Evolutionary conservation across 1,284 basidiomycete species (phyloP).

Genomic region (Pseudozyma hubeiensis): DNA sequence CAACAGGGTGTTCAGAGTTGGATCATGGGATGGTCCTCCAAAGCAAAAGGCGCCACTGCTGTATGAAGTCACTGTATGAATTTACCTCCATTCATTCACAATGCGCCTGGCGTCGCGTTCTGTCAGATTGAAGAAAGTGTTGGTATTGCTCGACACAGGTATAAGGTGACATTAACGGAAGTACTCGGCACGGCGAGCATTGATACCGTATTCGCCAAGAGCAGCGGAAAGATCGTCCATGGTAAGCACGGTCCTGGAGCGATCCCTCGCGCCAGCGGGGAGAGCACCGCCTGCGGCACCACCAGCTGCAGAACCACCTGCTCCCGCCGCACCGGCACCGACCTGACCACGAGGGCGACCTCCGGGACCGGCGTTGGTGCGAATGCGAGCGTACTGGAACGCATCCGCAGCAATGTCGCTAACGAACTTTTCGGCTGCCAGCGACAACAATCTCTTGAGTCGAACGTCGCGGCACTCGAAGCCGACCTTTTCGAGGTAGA

Average conservation of each 20-base stretch:
- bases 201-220: constrained; percentile 85
- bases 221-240: constrained; percentile 97
- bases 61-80: background rate
- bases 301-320: constrained; percentile 15
- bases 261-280: constrained; percentile 72
- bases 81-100: background rate
- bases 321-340: constrained; percentile 20
- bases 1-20: constrained; percentile 7
- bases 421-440: constrained; percentile 98
- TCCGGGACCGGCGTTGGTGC: constrained; percentile 73
- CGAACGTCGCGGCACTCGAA: constrained; percentile 88
- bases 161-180: constrained; percentile 52
- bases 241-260: constrained; percentile 92
- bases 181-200: constrained; percentile 64
- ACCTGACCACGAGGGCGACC: constrained; percentile 61
- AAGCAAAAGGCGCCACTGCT: background rate
- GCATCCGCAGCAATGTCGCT: constrained; percentile 97
- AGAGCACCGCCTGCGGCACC: constrained; percentile 16
- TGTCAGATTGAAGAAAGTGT: constrained; percentile 1
- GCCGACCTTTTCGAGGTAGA: constrained; percentile 93
- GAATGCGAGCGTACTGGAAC: constrained; percentile 95
- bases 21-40: constrained; percentile 30
- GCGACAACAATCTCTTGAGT: constrained; percentile 85
- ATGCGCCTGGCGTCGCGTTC: background rate
- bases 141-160: constrained; percentile 4